A percentile compares a stretch with the other conserved stretches of the same genome.
Evolutionary conservation across 2,329 filamentous ascomycete genomes (phyloP).

Genomic region (Beauveria caledonica): DNA sequence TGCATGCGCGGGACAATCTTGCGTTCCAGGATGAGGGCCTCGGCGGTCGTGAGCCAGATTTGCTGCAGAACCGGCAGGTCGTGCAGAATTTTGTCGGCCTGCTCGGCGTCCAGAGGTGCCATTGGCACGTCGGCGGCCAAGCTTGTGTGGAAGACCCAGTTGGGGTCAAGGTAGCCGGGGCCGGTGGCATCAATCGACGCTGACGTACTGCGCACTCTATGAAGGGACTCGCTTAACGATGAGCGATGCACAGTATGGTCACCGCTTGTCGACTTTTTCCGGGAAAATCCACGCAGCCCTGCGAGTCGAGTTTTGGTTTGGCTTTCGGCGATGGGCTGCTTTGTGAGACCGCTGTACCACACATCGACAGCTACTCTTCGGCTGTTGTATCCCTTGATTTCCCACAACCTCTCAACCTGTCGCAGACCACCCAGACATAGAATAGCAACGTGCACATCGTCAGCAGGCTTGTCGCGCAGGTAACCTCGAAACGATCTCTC

Average conservation of each 20-base stretch:
- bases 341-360: conserved; percentile 48
- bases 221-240: conserved; percentile 18
- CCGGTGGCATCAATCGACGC: conserved; percentile 24
- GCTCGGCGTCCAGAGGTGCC: conserved; percentile 42
- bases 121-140: conserved; percentile 55
- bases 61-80: conserved; percentile 52
- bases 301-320: conserved; percentile 41
- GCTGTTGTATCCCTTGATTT: conserved; percentile 57
- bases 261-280: conserved; percentile 45
- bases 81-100: conserved; percentile 40
- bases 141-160: conserved; percentile 50
- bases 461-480: conserved; percentile 51
- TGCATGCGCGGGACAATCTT: conserved; percentile 48
- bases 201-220: conserved; percentile 20
- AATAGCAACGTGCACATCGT: conserved; percentile 54
- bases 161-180: conserved; percentile 24
- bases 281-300: conserved; percentile 42
- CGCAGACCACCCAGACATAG: conserved; percentile 53
- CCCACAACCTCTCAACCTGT: conserved; percentile 57
- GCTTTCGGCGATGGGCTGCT: conserved; percentile 31
- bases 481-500: conserved; percentile 57
- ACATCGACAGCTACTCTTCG: conserved; percentile 50
- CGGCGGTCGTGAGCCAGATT: conserved; percentile 56
- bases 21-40: conserved; percentile 52
- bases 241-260: conserved; percentile 14